These are phyloP conservation scores for Xerocomus minutiporus DNA, from an alignment of 1,284 basidiomycete species.

Conservation along the genomic window DNA sequence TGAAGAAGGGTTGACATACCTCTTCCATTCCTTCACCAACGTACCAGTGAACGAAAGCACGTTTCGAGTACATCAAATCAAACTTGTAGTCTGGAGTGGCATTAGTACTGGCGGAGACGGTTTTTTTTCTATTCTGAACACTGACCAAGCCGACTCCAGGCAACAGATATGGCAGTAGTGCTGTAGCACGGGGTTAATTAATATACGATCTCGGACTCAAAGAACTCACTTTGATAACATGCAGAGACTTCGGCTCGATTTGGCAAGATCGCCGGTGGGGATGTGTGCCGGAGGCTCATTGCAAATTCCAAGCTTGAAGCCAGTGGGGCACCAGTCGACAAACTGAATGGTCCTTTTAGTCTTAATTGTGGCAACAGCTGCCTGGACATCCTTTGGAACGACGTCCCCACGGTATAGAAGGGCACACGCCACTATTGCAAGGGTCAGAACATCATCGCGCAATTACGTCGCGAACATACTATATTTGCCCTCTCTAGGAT, in stretches of 20 bases:
- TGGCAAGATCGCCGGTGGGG: constrained; percentile 92
- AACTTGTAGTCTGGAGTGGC: constrained; percentile 85
- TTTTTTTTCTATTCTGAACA: not conserved
- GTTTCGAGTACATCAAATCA: constrained; percentile 95
- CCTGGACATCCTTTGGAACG: constrained; percentile 94
- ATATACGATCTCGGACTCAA: not conserved
- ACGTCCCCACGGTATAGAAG: constrained; percentile 94
- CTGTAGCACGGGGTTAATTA: constrained; percentile 35
- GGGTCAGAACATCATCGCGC: not conserved
- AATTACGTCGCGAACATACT: constrained; percentile 49
- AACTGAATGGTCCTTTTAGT: constrained; percentile 97
- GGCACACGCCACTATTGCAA: constrained; percentile 72
- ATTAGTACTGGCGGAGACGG: constrained; percentile 11
- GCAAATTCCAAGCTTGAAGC: constrained; percentile 98
- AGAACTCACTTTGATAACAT: constrained; percentile 80
- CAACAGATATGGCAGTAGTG: constrained; percentile 91
- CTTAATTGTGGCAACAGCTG: constrained; percentile 92
- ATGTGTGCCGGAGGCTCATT: constrained; percentile 91
- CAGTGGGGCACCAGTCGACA: constrained; percentile 98
- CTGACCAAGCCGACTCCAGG: constrained; percentile 87
- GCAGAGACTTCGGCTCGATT: constrained; percentile 91
- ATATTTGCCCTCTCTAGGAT: constrained; percentile 95
- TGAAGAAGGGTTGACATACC: constrained; percentile 28
- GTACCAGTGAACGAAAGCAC: constrained; percentile 97
- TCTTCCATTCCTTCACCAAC: constrained; percentile 99